Conservation (phyloP, 73 alveolate species). For the Paramecium primaurelia region DNA sequence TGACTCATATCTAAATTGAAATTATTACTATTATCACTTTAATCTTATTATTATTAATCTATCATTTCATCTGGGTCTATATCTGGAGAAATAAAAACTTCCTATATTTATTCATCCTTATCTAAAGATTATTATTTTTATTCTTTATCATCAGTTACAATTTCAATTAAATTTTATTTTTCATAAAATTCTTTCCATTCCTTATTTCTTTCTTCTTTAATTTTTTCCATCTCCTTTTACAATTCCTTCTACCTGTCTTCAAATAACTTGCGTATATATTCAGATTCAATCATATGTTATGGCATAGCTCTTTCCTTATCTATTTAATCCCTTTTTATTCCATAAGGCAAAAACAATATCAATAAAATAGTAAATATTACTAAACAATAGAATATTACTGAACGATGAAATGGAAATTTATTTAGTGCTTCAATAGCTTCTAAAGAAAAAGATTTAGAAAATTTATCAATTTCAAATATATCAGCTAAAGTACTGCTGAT, state of each 20-base stretch:
- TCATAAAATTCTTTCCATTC: background rate
- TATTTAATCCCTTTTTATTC: background rate
- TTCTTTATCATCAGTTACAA: background rate
- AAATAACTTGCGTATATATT: background rate
- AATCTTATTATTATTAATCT: background rate
- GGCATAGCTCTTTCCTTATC: background rate
- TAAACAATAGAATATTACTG: background rate
- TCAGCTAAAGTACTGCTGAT: background rate
- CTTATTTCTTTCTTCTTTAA: background rate
- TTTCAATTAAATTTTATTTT: background rate
- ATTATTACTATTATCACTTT: background rate
- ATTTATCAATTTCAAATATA: background rate
- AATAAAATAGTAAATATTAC: background rate
- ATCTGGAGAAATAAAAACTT: background rate
- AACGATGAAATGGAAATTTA: background rate
- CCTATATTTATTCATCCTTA: background rate
- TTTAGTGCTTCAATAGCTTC: background rate
- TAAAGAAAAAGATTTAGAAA: background rate
- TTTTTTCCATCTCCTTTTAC: background rate
- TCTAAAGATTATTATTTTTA: background rate
- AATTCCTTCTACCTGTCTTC: background rate
- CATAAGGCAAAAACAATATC: background rate
- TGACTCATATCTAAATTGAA: background rate
- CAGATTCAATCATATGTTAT: background rate
- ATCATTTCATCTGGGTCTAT: conserved; percentile 7